Evolutionary conservation across 192 early-diverging fungal species (phyloP), one percentile per base, ranked within the genome.

Genomic region (Oehlia diaphana): DNA sequence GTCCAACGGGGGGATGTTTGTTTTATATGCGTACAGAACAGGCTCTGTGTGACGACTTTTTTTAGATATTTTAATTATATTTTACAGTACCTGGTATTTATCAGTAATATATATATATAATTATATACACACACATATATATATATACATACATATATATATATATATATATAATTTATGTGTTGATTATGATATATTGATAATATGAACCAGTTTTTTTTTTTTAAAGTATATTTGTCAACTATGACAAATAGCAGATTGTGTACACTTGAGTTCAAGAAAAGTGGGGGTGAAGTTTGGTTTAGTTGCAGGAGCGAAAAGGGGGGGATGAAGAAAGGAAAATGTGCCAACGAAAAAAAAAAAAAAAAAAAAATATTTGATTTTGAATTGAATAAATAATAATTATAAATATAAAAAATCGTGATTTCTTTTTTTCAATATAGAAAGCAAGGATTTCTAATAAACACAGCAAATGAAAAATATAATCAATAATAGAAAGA

Each of bases 1-100:
- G 39, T 72, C 71, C 71, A 72, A 72, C 39, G 42, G 47, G 71
- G 71, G 71, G 67, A 69, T 72, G 71, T 72, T 72, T 72, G 44
- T 72, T 72, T 72, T 72, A 72, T 72, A 72, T 72, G 71, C 47
- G 71, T 72, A 72, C 71, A 49, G 71, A 53, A 49, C 71, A 14
- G 71, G 71, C 28, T 13, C 28, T 50, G 71, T 72, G 71, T 26
- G n/a, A 72, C 71, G 12, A n/a, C 44, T 72, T 72, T 72, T 72
- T 72, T 72, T 72, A 58, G 50, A 58, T 58, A 58, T 58, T 58
- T 58, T 58, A 58, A 58, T 58, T 58, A 58, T 58, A 58, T 31
- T 58, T 58, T 58, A 58, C 50, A 58, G 50, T 58, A 58, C 50
- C 50, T 58, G 50, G 50, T 58, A 53, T 58, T 58, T 58, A 58